Conservation (phyloP, 805 yeast species). For the Candida nitratophila region DNA sequence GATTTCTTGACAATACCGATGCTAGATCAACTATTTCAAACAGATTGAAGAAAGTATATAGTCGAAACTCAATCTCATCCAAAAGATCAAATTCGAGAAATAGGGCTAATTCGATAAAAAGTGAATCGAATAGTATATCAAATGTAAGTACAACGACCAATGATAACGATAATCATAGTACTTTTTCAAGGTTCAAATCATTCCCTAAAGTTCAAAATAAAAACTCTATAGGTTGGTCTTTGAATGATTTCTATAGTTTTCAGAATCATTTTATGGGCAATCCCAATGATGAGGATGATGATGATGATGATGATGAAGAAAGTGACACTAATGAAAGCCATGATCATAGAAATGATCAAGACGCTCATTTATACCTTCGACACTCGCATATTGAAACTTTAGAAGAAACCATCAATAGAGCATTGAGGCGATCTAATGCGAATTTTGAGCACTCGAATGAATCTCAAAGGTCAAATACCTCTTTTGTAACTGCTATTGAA, state of each 20-base stretch:
- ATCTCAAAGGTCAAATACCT: constrained; percentile 7
- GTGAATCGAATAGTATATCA: neutral
- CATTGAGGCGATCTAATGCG: neutral
- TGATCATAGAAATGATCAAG: neutral
- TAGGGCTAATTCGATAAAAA: too few relatives aligned
- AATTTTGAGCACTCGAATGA: neutral
- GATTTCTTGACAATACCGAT: neutral
- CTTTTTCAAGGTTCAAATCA: neutral
- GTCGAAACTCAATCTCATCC: neutral
- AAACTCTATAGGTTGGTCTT: constrained; percentile 12
- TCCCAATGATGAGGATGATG: neutral
- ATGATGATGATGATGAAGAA: neutral
- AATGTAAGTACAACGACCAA: neutral
- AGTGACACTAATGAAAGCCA: neutral
- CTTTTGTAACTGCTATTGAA: constrained; percentile 21
- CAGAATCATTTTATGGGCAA: constrained; percentile 1
- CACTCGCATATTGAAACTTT: neutral
- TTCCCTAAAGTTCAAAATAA: neutral
- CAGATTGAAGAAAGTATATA: neutral
- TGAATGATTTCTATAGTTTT: constrained; percentile 10
- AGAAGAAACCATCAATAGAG: neutral
- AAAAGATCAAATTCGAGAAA: neutral
- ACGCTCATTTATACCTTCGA: neutral
- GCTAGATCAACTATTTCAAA: neutral
- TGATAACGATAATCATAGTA: neutral